phyloP scores from a whole-genome alignment of 2,329 filamentous ascomycete genomes.

The Fusarium torreyae region DNA sequence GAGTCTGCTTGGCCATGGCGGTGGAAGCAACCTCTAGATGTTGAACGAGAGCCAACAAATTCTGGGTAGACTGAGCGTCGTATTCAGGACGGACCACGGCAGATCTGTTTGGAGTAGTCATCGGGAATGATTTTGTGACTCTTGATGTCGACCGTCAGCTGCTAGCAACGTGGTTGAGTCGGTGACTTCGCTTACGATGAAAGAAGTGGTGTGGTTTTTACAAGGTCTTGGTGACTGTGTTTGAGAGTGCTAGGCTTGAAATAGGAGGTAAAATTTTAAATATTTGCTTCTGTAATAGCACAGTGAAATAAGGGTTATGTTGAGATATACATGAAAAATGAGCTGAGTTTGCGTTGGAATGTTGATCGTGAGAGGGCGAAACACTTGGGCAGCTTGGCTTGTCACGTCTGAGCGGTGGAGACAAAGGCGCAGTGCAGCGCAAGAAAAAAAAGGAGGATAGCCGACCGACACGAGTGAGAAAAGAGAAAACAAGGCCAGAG shows the following conservation, averaged over 20 bases:
- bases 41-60: conserved; percentile 31
- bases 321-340: not conserved
- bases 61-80: conserved; percentile 32
- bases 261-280: not conserved
- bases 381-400: conserved; percentile 8
- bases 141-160: not conserved
- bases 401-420: conserved; percentile 27
- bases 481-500: conserved; percentile 40
- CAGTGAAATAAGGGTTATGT: conserved; percentile 9
- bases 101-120: conserved; percentile 25
- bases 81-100: conserved; percentile 18
- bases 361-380: conserved; percentile 27
- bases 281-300: not conserved
- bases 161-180: not conserved
- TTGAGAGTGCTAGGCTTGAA: not conserved
- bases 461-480: conserved; percentile 4
- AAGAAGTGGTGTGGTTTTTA: not conserved
- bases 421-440: conserved; percentile 8
- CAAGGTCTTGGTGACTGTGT: not conserved
- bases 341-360: conserved; percentile 1
- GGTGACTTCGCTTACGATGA: not conserved
- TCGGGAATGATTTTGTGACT: not conserved
- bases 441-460: not conserved
- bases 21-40: conserved; percentile 24
- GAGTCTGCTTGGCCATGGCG: conserved; percentile 32